A percentile compares a stretch with the other conserved stretches of the same genome.
phyloP scores from a whole-genome alignment of 352 stramenopile genomes.

The Phytophthora idaei region DNA sequence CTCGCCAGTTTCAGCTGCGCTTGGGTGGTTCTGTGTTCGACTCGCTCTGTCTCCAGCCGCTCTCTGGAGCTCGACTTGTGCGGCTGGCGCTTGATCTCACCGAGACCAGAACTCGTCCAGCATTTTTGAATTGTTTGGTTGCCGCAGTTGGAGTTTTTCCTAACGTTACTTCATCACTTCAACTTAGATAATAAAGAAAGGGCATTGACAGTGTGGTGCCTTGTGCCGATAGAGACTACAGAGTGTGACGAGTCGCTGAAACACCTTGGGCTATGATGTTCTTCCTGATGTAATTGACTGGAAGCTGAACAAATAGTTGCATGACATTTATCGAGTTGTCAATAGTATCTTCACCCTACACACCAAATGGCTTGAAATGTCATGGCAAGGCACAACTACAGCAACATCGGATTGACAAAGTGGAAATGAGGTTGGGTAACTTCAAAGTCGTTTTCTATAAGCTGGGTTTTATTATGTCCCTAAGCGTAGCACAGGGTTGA shows the following conservation, averaged over 20 bases:
- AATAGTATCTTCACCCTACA: too few species aligned
- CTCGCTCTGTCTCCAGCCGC: background rate
- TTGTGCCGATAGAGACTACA: background rate
- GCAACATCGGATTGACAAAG: background rate
- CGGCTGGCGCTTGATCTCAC: too few species aligned
- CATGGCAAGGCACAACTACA: too few species aligned
- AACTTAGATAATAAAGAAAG: background rate
- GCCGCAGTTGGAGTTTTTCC: too few species aligned
- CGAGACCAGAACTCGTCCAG: too few species aligned
- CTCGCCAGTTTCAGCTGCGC: background rate
- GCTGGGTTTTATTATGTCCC: constrained; percentile 5
- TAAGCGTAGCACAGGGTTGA: background rate
- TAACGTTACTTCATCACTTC: background rate
- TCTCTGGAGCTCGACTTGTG: background rate
- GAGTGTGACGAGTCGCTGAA: constrained; percentile 4
- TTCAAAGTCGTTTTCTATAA: constrained; percentile 5
- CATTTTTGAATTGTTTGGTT: too few species aligned
- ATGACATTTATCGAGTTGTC: background rate
- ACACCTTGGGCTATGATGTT: background rate
- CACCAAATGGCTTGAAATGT: too few species aligned
- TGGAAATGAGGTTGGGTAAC: background rate
- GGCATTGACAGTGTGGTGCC: too few species aligned
- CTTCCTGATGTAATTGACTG: constrained; percentile 2
- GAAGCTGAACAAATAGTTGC: background rate
- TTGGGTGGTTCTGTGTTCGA: background rate